phyloP scores from a whole-genome alignment of 352 stramenopile species.

The Blastocystis sp. region DNA sequence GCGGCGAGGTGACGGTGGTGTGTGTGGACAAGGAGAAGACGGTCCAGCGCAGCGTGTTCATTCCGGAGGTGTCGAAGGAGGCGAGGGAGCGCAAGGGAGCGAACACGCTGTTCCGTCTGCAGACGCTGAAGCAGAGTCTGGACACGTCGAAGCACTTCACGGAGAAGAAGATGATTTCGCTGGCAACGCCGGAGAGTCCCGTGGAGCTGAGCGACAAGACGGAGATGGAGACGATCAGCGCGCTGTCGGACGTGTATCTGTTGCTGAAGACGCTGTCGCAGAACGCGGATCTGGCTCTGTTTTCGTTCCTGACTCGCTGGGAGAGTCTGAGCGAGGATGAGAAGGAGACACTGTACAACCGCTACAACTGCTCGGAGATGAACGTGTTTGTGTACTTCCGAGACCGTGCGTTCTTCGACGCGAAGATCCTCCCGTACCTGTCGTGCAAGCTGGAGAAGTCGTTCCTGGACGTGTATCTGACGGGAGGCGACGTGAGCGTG shows the following conservation, averaged over 20 bases:
- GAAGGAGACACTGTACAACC: constrained; percentile 63
- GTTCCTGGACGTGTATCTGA: constrained; percentile 65
- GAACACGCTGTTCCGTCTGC: constrained; percentile 53
- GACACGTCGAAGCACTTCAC: constrained; percentile 61
- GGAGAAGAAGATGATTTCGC: constrained; percentile 61
- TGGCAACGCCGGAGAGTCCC: constrained; percentile 58
- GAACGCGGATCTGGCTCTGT: constrained; percentile 36
- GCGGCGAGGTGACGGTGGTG: neutral
- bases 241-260: neutral
- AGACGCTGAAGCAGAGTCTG: constrained; percentile 61
- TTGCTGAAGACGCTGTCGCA: neutral
- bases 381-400: constrained; percentile 66
- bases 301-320: constrained; percentile 62
- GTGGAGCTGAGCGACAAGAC: neutral
- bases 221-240: neutral
- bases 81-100: neutral
- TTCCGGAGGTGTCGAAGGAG: neutral
- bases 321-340: constrained; percentile 25
- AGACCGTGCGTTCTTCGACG: constrained; percentile 64
- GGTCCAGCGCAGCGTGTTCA: neutral
- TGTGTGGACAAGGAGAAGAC: neutral
- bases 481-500: constrained; percentile 59
- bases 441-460: constrained; percentile 63
- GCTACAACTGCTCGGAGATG: constrained; percentile 63
- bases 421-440: constrained; percentile 61